Base-by-base conservation (phyloP, 2,329 filamentous ascomycete species). In the Sordariomycetes sp. region DNA sequence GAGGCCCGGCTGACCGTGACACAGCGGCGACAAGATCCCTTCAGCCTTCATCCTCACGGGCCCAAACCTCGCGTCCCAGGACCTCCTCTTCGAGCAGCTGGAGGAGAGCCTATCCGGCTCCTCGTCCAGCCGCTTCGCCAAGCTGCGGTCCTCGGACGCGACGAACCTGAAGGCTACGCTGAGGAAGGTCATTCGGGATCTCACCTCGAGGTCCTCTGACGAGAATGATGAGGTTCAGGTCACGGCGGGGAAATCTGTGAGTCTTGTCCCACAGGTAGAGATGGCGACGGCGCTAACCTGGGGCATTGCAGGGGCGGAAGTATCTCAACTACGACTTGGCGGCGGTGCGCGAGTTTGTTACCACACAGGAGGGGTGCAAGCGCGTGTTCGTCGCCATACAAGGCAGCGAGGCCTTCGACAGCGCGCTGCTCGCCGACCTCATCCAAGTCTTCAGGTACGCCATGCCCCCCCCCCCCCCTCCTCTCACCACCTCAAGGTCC, bases 341-440 rank as follows among this genome's bases (percentile, higher is more conserved):
- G 63, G 82, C 86, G 25, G 69, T 94, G 34, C 72, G 84, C 60
- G 76, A 80, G 28, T 84, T 80, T 67, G 74, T 84, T 15, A 76
- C 74, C 59, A 71, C 75, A 10, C 76, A 78, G 42, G 24, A 24
- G 25, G 42, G 50, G 15, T 77, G 77, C 34, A 70, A 78, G 48
- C 81, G 82, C 62, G 78, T 92, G 10, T 78, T 89, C 55, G 74
- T 95, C 54, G 82, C 86, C 0, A 83, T 94, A 59, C 85, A 90
- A 66, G 89, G 94, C 65, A 90, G 87, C 61, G 89, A 94, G 69
- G 88, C 85, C 0, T 91, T 94, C 65, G 88, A 91, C 63, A 81
- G 81, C 53, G 73, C 73, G 34, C 69, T 94, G n/a, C 71, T 95
- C 13, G 84, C 83, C 1, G 87, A 92, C 59, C 66, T 90, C 39